A percentile compares a stretch with the other conserved stretches of the same genome.
phyloP scores from a whole-genome alignment of 2,329 filamentous ascomycete genomes.

The Talaromyces sp. region DNA sequence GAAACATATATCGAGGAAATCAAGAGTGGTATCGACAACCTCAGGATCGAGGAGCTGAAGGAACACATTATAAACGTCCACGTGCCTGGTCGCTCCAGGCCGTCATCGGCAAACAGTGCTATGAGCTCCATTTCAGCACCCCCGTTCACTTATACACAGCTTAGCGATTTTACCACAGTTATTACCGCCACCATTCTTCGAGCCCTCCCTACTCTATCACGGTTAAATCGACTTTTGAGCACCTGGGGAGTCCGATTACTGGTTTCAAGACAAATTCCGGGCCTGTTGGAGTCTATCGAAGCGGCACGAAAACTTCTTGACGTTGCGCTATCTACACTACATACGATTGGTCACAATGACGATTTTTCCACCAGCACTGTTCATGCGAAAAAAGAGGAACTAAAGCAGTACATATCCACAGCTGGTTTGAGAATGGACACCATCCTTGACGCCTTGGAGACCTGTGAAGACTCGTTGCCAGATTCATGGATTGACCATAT shows the following conservation, averaged over 20 bases:
- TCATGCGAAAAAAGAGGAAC: conserved; percentile 45
- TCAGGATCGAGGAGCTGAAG: conserved; percentile 71
- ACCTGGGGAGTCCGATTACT: conserved; percentile 73
- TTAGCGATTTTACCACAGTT: conserved; percentile 87
- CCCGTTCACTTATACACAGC: conserved; percentile 55
- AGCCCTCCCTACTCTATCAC: conserved; percentile 74
- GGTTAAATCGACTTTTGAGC: conserved; percentile 66
- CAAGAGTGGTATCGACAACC: conserved; percentile 40
- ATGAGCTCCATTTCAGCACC: conserved; percentile 35
- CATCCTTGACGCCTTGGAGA: conserved; percentile 84
- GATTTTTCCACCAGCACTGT: conserved; percentile 34
- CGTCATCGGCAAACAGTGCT: conserved; percentile 42
- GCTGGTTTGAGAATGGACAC: conserved; percentile 72
- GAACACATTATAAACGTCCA: conserved; percentile 78
- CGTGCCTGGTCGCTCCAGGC: conserved; percentile 58
- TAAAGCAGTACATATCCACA: conserved; percentile 65
- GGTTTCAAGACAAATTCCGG: conserved; percentile 69
- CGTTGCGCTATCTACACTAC: conserved; percentile 27
- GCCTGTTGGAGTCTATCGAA: conserved; percentile 61
- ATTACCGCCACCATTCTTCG: conserved; percentile 90
- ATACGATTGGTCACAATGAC: conserved; percentile 20
- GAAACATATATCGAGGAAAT: conserved; percentile 73
- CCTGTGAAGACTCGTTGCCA: conserved; percentile 75
- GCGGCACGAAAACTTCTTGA: conserved; percentile 30
- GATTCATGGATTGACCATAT: conserved; percentile 83